Base-by-base conservation (phyloP, 2,329 filamentous ascomycete genomes). In the Colletotrichum salicis region DNA sequence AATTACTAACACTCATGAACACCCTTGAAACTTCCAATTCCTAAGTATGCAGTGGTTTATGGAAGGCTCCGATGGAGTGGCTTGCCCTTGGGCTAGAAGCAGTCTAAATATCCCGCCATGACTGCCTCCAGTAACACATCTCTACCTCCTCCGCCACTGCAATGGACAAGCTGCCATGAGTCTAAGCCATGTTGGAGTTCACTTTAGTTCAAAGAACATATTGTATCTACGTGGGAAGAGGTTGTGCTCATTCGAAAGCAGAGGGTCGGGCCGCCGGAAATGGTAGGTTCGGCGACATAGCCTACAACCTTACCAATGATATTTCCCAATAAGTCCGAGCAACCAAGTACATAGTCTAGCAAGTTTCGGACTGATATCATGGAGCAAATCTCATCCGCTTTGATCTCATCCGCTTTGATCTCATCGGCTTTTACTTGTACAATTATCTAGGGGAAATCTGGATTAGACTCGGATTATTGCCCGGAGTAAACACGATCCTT, bases 381-480 rank as follows among this genome's bases (percentile, higher is more conserved):
- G 1, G 15, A 15, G 15, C 13, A 19, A 41, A 8, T 8, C 5
- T 4, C 27, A 29, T 29, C 6, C 37, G 15, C 37, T 19, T n/a
- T n/a, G n/a, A n/a, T n/a, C n/a, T n/a, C n/a, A n/a, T n/a, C n/a
- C n/a, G n/a, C n/a, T n/a, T n/a, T n/a, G n/a, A 8, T 8, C 5
- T 4, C 27, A 29, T 29, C 6, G 15, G 15, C 37, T 19, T 3
- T 41, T 6, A 1, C 15, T 19, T 41, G 3, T 19, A 6, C 6
- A 0, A 1, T 7, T 7, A 0, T 1, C 19, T 3, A 3, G 6
- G 19, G 6, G 5, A 15, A 41, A 3, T 19, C 37, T 41, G 7
- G 37, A 41, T 41, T 13, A 41, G 37, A 41, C 2, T 15, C 19
- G 7, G 6, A 41, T 8, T 3, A 15, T 41, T 41, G 15, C 5